Evolutionary conservation across 2,329 filamentous ascomycete species (phyloP).

Genomic region (Phaeosphaeria sp.): DNA sequence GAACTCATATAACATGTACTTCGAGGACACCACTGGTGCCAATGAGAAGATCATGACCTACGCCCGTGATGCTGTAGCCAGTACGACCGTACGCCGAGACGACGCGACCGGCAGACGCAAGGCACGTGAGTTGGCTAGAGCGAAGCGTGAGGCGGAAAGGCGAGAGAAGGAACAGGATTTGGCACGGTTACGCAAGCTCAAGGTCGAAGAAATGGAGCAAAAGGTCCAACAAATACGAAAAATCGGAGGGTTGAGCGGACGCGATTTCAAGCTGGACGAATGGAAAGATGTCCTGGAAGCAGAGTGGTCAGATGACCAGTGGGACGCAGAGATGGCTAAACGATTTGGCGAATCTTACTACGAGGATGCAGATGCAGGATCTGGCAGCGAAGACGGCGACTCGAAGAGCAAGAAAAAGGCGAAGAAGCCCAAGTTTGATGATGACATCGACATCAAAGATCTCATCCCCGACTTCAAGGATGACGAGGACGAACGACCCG

Average conservation of each 20-base stretch:
- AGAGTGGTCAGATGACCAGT: constrained; percentile 85
- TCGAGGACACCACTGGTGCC: constrained; percentile 86
- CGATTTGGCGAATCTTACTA: constrained; percentile 94
- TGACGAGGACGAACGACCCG: constrained; percentile 71
- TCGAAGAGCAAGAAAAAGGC: constrained; percentile 59
- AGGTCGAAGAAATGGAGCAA: constrained; percentile 86
- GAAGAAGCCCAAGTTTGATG: constrained; percentile 91
- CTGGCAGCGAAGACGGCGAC: constrained; percentile 44
- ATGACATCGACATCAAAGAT: constrained; percentile 97
- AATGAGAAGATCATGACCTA: constrained; percentile 90
- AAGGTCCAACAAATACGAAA: constrained; percentile 89
- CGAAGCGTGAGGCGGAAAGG: constrained; percentile 80
- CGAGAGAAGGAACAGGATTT: constrained; percentile 78
- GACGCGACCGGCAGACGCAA: constrained; percentile 79
- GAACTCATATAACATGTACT: constrained; percentile 92
- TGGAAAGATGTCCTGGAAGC: constrained; percentile 86
- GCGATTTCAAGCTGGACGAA: constrained; percentile 73
- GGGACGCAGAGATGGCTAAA: constrained; percentile 89
- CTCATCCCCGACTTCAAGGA: constrained; percentile 86
- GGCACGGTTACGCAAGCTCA: constrained; percentile 81
- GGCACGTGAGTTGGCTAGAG: constrained; percentile 77
- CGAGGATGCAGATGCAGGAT: constrained; percentile 64
- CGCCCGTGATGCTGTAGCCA: constrained; percentile 81
- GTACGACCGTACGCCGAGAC: constrained; percentile 84
- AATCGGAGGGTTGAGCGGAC: constrained; percentile 78